These are phyloP conservation scores for Rhizophora mangle DNA, from an alignment of 345 rosid genomes.

Conservation along the genomic window DNA sequence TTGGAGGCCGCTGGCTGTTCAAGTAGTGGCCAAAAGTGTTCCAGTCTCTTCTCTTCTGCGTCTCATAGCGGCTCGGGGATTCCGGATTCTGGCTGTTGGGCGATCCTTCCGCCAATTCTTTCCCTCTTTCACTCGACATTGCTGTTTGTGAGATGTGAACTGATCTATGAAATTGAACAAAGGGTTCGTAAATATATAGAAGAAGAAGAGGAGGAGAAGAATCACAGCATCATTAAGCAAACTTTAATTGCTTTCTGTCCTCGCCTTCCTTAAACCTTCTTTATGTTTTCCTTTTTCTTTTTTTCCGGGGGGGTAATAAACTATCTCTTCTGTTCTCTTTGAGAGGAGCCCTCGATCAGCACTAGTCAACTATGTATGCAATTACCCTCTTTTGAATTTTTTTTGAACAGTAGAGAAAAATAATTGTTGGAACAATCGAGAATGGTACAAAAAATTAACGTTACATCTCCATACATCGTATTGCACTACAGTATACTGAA, in stretches of 20 bases:
- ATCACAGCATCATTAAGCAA: no score
- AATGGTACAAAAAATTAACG: no score
- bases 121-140: conserved; percentile 51
- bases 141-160: conserved; percentile 28
- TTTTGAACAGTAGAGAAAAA: no score
- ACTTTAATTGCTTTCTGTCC: conserved; percentile 13
- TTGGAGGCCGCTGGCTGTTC: conserved; percentile 64
- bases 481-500: no score
- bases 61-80: conserved; percentile 69
- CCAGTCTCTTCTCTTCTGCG: conserved; percentile 81
- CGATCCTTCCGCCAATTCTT: conserved; percentile 37
- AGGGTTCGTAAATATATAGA: neutral
- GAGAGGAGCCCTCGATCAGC: neutral
- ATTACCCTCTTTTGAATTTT: no score
- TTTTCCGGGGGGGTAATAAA: no score
- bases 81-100: conserved; percentile 15
- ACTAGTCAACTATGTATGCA: no score
- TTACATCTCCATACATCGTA: no score
- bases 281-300: neutral
- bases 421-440: no score
- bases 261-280: neutral
- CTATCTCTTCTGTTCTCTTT: neutral
- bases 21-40: conserved; percentile 75
- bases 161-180: neutral
- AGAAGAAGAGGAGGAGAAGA: no score